Conservation (phyloP, 2,329 filamentous ascomycete genomes). For the Stenocarpella maydis region DNA sequence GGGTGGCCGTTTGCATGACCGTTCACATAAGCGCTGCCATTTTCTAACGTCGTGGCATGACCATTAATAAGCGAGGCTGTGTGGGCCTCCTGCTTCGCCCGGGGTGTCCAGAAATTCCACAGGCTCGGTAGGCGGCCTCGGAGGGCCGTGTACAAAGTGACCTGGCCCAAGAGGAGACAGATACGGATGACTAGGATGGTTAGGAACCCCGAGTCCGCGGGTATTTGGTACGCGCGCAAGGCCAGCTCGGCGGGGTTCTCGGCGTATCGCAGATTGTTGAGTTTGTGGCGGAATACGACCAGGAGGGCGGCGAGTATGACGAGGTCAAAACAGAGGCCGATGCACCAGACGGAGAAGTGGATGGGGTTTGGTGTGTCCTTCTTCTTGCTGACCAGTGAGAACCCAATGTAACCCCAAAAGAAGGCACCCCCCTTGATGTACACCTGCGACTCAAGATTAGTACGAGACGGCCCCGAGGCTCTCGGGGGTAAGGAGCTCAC, state of each 20-base stretch:
- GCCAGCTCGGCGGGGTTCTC: conserved; percentile 59
- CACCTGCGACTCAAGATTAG: conserved; percentile 62
- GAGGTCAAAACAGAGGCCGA: conserved; percentile 77
- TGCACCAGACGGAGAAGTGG: conserved; percentile 81
- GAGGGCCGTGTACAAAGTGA: conserved; percentile 45
- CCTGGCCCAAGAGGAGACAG: conserved; percentile 29
- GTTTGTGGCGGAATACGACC: conserved; percentile 68
- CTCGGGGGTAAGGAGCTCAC: conserved; percentile 27
- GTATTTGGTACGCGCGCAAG: conserved; percentile 47
- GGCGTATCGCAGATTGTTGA: conserved; percentile 39
- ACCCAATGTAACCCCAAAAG: conserved; percentile 84
- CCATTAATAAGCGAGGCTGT: conserved; percentile 68
- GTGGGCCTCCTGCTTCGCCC: conserved; percentile 55
- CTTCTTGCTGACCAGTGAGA: conserved; percentile 82
- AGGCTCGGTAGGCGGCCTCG: conserved; percentile 55
- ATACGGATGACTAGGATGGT: conserved; percentile 29
- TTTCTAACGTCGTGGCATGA: conserved; percentile 48
- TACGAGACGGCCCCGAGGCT: neutral
- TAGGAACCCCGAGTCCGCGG: conserved; percentile 31
- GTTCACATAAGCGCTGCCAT: conserved; percentile 40
- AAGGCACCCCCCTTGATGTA: conserved; percentile 87
- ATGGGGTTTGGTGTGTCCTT: conserved; percentile 80
- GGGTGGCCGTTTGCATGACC: conserved; percentile 42
- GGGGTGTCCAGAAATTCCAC: conserved; percentile 55
- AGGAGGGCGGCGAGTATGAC: conserved; percentile 75